Conservation (phyloP, 345 rosid species). For the Psidium friedrichsthalianum region DNA sequence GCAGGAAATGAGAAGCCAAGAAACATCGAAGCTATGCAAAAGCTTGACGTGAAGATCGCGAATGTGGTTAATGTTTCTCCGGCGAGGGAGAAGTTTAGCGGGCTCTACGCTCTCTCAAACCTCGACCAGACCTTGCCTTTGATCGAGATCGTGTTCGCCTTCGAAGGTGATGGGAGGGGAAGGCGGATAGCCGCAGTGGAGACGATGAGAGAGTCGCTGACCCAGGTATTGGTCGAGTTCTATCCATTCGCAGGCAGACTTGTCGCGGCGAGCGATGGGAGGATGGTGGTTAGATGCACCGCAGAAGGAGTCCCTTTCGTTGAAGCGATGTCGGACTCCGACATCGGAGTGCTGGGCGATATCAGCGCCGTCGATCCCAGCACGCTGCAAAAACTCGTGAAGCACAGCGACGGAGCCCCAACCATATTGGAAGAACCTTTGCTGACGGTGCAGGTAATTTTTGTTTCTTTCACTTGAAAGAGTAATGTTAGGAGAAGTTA, state of each 20-base stretch:
- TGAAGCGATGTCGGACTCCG: not conserved
- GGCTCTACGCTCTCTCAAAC: not conserved
- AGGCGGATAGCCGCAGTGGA: not conserved
- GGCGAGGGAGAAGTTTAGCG: not conserved
- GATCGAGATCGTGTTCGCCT: not conserved
- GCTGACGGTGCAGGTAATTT: not conserved
- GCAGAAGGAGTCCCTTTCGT: not conserved
- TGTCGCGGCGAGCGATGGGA: not conserved
- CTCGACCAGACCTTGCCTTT: not conserved
- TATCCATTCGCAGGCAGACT: not conserved
- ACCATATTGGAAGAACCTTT: not conserved
- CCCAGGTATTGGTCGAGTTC: not conserved
- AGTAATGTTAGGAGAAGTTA: too few relatives aligned
- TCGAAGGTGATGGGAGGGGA: not conserved
- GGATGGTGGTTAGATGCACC: not conserved
- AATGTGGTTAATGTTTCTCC: not conserved
- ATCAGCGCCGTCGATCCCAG: not conserved
- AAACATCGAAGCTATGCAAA: not conserved
- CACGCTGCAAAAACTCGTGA: not conserved
- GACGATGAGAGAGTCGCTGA: not conserved
- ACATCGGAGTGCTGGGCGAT: not conserved
- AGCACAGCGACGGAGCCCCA: not conserved
- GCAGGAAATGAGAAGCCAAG: not conserved
- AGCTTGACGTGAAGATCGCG: not conserved
- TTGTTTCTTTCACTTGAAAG: too few relatives aligned